Evolutionary conservation across 805 yeast genomes (phyloP), one percentile per base, ranked within the genome.

Genomic region (Yarrowia sp.): DNA sequence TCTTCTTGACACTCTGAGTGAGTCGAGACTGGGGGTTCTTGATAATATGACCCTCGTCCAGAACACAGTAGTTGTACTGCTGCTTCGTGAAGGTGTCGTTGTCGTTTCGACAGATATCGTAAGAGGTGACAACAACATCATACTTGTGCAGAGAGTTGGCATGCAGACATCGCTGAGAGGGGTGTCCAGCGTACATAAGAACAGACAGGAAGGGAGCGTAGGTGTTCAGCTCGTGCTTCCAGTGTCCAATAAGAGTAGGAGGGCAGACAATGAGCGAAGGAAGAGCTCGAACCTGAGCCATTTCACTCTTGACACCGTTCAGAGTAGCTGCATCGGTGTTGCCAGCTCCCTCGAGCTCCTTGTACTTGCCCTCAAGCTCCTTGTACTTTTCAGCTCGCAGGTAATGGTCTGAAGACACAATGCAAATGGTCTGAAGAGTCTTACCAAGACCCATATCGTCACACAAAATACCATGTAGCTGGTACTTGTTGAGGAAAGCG

Each of bases 381-480:
- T 77, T 73, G 77, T 82, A 90, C 72, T 88, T 89, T 72, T 89
- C 89, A 11, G 86, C 88, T 72, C 99, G 86, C 72, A 91, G 74
- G 74, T 92, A 91, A 75, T 95, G 99, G 75, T 95, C 99, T 76
- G 98, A 91, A 0, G 99, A 91, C 67, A 95, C 92, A 72, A 96
- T 94, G 79, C 99, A 95, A 75, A 95, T 93, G 0, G 99, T 93
- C 79, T 95, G 99, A 70, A 95, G 82, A 0, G 99, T 95, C 77
- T 95, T 95, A 66, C 99, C 99, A 40, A 95, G 83, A 8, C 99
- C 99, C 99, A 95, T 95, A 86, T 95, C 99, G 77, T 95, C 99
- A 86, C 99, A 95, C 61, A 95, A 82, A 75, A 95, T 94, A 67
- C 99, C 99, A 80, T 95, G 99, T 67, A 95, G 81, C 77, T 94